Evolutionary conservation across 2,329 filamentous ascomycete genomes (phyloP).

Genomic region (Aspergillus fumigatiaffinis): DNA sequence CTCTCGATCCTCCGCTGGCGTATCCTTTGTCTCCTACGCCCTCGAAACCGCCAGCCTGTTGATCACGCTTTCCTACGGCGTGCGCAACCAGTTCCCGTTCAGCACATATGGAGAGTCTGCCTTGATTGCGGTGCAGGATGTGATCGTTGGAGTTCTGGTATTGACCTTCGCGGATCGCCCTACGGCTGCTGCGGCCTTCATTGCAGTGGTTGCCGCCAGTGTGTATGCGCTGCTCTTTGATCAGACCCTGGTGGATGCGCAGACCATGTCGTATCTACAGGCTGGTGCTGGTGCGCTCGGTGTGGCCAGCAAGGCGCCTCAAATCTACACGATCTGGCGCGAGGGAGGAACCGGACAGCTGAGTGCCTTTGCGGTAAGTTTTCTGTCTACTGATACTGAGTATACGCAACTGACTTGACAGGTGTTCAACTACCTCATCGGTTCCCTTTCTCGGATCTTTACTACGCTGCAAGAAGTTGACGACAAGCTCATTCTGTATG

Average conservation of each 20-base stretch:
- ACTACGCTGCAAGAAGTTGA: constrained; percentile 97
- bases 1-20: constrained; percentile 74
- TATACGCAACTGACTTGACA: constrained; percentile 34
- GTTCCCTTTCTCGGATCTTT: constrained; percentile 91
- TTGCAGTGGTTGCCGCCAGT: constrained; percentile 69
- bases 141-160: constrained; percentile 82
- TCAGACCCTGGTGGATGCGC: constrained; percentile 60
- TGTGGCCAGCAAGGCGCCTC: constrained; percentile 87
- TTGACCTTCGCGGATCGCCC: constrained; percentile 73
- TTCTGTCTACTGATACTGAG: not conserved
- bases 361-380: constrained; percentile 86
- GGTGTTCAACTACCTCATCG: constrained; percentile 97
- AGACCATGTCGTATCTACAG: constrained; percentile 70
- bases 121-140: constrained; percentile 86
- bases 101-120: constrained; percentile 95
- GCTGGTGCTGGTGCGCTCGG: constrained; percentile 78
- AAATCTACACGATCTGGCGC: constrained; percentile 81
- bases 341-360: constrained; percentile 90
- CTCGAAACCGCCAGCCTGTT: constrained; percentile 87
- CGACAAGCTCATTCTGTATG: constrained; percentile 92
- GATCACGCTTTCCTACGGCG: constrained; percentile 87
- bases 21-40: constrained; percentile 86
- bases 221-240: constrained; percentile 66
- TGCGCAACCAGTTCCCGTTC: constrained; percentile 87
- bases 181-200: constrained; percentile 67